phyloP scores from a whole-genome alignment of 495 filamentous ascomycete genomes.

The Penicillium atrosanguineum region DNA sequence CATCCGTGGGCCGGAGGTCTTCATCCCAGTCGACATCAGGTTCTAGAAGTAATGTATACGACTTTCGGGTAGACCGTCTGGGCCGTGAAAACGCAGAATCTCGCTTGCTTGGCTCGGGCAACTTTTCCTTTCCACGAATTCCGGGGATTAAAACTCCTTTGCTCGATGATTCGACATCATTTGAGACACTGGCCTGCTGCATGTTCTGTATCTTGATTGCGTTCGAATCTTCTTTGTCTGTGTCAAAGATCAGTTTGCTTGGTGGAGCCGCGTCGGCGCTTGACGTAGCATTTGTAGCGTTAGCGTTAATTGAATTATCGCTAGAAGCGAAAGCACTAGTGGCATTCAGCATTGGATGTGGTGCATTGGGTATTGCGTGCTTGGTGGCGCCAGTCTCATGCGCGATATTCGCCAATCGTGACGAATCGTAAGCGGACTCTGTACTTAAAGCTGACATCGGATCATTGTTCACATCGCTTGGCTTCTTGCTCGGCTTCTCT shows the following conservation, averaged over 20 bases:
- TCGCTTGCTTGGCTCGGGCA: constrained; percentile 3
- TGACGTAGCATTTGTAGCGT: background rate
- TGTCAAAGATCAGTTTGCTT: background rate
- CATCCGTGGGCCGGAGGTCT: constrained; percentile 31
- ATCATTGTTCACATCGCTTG: background rate
- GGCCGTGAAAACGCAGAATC: constrained; percentile 14
- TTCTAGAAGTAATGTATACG: constrained; percentile 8
- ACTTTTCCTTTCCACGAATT: background rate
- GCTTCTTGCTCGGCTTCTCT: background rate
- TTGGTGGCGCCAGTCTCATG: constrained; percentile 1
- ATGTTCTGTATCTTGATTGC: background rate
- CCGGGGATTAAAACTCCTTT: background rate
- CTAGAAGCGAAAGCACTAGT: background rate
- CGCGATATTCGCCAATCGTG: constrained; percentile 1
- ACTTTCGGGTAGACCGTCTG: constrained; percentile 9
- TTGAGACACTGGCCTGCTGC: background rate
- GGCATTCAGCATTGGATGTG: background rate
- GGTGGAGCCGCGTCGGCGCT: background rate
- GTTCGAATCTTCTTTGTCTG: background rate
- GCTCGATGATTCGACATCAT: background rate
- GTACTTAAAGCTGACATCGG: no score
- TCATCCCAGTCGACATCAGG: constrained; percentile 34
- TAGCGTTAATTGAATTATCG: background rate
- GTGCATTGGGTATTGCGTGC: constrained; percentile 9
- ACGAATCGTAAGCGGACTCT: constrained; percentile 1